A percentile compares a stretch with the other conserved stretches of the same genome.
Conservation (phyloP, 192 early-diverging fungal species). For the Mortierella antarctica region DNA sequence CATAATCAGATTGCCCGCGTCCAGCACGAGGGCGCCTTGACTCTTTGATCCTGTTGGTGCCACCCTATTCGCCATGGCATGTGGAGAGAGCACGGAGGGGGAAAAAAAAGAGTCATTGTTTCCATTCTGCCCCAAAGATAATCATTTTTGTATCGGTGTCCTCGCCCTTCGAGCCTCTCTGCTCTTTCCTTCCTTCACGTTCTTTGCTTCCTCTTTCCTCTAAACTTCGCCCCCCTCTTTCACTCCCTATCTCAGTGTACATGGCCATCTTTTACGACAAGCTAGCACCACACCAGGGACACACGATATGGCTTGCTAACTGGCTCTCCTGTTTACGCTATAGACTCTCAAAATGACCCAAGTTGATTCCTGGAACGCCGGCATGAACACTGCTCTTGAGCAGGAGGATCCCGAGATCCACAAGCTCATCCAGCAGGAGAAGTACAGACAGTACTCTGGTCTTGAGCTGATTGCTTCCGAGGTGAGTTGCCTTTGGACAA, state of each 20-base stretch:
- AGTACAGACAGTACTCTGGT: constrained; percentile 98
- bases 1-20: constrained; percentile 11
- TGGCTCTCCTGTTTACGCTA: background rate
- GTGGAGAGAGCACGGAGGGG: too few relatives aligned
- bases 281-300: background rate
- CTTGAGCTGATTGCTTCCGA: constrained; percentile 99
- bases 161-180: background rate
- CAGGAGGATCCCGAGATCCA: constrained; percentile 95
- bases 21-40: background rate
- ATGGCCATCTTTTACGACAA: background rate
- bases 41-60: too few relatives aligned
- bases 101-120: too few relatives aligned
- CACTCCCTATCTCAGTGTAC: background rate
- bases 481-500: constrained; percentile 56
- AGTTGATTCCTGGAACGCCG: constrained; percentile 72
- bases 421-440: constrained; percentile 95
- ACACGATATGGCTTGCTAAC: background rate
- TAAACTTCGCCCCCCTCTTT: background rate
- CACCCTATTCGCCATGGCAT: too few relatives aligned
- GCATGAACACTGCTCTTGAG: constrained; percentile 90
- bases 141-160: background rate
- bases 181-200: background rate
- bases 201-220: background rate
- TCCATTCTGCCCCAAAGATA: too few relatives aligned
- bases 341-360: constrained; percentile 43